phyloP scores from a whole-genome alignment of 140 eudicot species.

The Eryngium alpinum region DNA sequence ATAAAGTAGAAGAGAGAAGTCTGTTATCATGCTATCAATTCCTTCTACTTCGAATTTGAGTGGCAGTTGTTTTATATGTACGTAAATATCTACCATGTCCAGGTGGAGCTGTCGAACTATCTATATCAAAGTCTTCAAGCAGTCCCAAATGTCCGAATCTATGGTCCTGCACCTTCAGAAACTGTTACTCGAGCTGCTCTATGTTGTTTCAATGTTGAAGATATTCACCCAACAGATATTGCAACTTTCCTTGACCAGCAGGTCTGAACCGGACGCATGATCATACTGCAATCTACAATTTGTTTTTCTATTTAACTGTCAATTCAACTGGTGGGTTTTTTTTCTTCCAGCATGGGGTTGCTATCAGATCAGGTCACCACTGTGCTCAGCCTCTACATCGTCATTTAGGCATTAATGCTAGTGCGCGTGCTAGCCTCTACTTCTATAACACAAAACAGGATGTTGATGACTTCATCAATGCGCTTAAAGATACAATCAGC shows the following conservation, averaged over 20 bases:
- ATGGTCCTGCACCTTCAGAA: conserved; percentile 86
- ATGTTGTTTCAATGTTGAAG: conserved; percentile 88
- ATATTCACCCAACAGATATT: conserved; percentile 81
- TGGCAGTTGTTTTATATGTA: neutral
- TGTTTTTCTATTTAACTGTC: neutral
- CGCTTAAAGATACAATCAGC: conserved; percentile 54
- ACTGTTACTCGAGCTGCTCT: conserved; percentile 72
- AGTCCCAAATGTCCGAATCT: conserved; percentile 65
- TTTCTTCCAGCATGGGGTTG: conserved; percentile 76
- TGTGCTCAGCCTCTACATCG: conserved; percentile 99
- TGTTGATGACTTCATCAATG: conserved; percentile 61
- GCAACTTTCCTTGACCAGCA: conserved; percentile 97
- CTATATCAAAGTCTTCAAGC: conserved; percentile 50
- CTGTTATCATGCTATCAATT: neutral
- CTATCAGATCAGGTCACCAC: conserved; percentile 97
- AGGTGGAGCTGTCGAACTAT: conserved; percentile 76
- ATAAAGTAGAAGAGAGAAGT: neutral
- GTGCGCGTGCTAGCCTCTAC: conserved; percentile 94
- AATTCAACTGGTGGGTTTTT: neutral
- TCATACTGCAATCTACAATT: conserved; percentile 8
- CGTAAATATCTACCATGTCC: conserved; percentile 7
- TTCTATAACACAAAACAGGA: conserved; percentile 96
- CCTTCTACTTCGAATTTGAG: neutral
- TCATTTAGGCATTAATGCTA: conserved; percentile 73
- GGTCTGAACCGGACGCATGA: conserved; percentile 27